Conservation (phyloP, 371 early-diverging fungal genomes). For the Capniomyces stellatus region DNA sequence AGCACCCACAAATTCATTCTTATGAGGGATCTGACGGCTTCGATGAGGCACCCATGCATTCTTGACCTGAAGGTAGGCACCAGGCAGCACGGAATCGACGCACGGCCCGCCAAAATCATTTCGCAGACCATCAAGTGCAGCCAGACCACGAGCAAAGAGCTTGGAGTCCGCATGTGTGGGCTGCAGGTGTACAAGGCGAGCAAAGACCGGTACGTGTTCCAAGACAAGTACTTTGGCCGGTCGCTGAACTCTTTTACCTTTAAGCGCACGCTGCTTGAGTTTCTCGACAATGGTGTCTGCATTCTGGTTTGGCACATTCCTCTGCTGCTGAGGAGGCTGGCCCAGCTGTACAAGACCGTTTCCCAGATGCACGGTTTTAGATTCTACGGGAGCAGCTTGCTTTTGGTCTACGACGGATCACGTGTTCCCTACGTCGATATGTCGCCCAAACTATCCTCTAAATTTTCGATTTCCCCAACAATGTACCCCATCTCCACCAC, state of each 20-base stretch:
- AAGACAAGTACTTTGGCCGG: slow-evolving; percentile 90
- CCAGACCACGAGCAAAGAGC: slow-evolving; percentile 64
- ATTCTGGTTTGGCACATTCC: slow-evolving; percentile 58
- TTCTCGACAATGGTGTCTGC: slow-evolving; percentile 54
- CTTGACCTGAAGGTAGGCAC: slow-evolving; percentile 97
- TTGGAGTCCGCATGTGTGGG: slow-evolving; percentile 90
- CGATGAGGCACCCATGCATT: slow-evolving; percentile 72
- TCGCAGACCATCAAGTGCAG: slow-evolving; percentile 82
- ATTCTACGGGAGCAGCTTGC: slow-evolving; percentile 72
- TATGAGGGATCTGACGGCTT: slow-evolving; percentile 80
- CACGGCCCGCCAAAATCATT: slow-evolving; percentile 52
- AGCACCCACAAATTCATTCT: slow-evolving; percentile 55
- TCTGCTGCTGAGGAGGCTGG: slow-evolving; percentile 43
- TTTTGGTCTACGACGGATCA: slow-evolving; percentile 67
- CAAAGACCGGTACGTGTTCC: slow-evolving; percentile 42
- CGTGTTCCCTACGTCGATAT: slow-evolving; percentile 1
- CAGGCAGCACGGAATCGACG: slow-evolving; percentile 85
- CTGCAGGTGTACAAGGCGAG: slow-evolving; percentile 84
- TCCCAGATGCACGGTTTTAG: slow-evolving; percentile 53
- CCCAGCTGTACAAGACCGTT: slow-evolving; percentile 45
- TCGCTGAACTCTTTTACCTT: slow-evolving; percentile 52
- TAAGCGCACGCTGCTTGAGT: slow-evolving; percentile 45
- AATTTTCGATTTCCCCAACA: neutral
- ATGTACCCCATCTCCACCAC: neutral
- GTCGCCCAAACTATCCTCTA: neutral